A percentile compares a stretch with the other conserved stretches of the same genome.
phyloP scores from a whole-genome alignment of 257 asterid genomes.

The Hygrophila difformis region DNA sequence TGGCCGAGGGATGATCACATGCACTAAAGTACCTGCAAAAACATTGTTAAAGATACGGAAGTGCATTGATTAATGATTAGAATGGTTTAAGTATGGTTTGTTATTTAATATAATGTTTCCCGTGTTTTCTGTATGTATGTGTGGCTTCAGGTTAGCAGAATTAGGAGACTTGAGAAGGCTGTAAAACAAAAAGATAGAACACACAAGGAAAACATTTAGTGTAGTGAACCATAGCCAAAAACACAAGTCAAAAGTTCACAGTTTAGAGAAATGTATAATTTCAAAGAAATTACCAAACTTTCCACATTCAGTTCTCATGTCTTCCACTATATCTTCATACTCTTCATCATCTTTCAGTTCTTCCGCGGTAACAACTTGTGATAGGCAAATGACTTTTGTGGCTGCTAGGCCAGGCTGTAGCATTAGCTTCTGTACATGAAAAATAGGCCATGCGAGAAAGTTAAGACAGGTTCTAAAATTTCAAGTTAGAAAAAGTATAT shows the following conservation, averaged over 20 bases:
- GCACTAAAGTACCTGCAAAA: constrained; percentile 55
- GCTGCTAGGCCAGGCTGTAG: constrained; percentile 33
- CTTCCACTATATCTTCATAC: constrained; percentile 62
- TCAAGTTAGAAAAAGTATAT: no score
- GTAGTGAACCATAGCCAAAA: neutral
- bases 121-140: constrained; percentile 16
- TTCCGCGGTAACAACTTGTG: constrained; percentile 43
- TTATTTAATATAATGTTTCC: constrained; percentile 12
- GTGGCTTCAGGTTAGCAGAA: constrained; percentile 19
- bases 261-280: neutral
- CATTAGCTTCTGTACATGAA: constrained; percentile 39
- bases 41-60: neutral
- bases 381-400: constrained; percentile 61
- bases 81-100: neutral
- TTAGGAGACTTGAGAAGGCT: constrained; percentile 18
- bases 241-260: neutral
- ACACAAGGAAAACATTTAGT: constrained; percentile 17
- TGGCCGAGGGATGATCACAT: constrained; percentile 67
- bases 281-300: constrained; percentile 25
- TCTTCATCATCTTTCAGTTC: constrained; percentile 55
- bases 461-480: neutral
- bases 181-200: constrained; percentile 24
- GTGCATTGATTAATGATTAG: neutral
- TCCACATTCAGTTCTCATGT: constrained; percentile 66
- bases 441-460: no score